Conservation (phyloP, 805 yeast genomes). For the Candida montana region DNA sequence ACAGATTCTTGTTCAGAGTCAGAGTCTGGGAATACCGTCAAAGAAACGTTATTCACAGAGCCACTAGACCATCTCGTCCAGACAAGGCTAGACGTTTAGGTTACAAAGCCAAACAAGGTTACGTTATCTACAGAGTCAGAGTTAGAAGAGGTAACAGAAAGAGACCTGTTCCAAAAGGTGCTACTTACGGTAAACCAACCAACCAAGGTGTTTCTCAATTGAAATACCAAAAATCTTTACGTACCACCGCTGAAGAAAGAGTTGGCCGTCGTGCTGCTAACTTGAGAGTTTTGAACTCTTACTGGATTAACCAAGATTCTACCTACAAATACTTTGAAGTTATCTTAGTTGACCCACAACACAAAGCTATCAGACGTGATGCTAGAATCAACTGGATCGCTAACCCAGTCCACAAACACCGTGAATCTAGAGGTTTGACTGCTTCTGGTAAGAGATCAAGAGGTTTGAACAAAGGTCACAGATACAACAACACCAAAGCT, state of each 20-base stretch:
- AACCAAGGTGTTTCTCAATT: conserved; percentile 99
- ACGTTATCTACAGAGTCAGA: conserved; percentile 96
- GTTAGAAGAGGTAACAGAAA: conserved; percentile 99
- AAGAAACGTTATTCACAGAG: conserved; percentile 97
- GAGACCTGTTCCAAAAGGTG: conserved; percentile 99
- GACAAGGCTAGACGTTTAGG: conserved; percentile 99
- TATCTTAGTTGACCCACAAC: conserved; percentile 94
- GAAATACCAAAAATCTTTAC: conserved; percentile 97
- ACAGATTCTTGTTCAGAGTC: conserved; percentile 98
- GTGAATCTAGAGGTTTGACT: conserved; percentile 99
- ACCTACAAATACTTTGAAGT: conserved; percentile 99
- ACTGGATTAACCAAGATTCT: conserved; percentile 99
- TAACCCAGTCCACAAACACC: conserved; percentile 99
- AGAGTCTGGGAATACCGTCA: conserved; percentile 99
- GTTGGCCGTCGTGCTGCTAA: conserved; percentile 98
- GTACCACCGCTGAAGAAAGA: conserved; percentile 99
- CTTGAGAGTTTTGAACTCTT: conserved; percentile 98
- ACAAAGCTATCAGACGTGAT: conserved; percentile 98
- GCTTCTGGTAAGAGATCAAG: conserved; percentile 97
- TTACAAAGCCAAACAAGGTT: conserved; percentile 99
- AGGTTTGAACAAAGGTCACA: conserved; percentile 99
- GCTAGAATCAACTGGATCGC: conserved; percentile 99
- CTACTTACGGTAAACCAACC: conserved; percentile 99
- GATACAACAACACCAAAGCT: conserved; percentile 94
- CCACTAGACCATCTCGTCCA: conserved; percentile 97